Conservation (phyloP, 352 stramenopile species). For the Phytophthora capsici region DNA sequence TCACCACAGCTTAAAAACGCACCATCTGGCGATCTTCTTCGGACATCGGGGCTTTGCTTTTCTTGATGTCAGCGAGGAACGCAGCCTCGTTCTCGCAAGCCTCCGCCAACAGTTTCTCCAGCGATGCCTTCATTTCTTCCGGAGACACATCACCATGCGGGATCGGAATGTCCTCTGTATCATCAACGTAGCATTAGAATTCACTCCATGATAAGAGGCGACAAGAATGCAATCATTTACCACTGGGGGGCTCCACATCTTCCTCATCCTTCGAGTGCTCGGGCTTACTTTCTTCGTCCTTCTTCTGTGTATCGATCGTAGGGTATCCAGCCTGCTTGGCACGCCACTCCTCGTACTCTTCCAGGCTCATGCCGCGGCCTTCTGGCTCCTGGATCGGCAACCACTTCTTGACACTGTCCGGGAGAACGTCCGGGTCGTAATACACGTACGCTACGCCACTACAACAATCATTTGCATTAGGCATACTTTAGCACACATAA, state of each 20-base stretch:
- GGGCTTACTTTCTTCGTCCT: conserved; percentile 38
- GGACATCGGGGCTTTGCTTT: conserved; percentile 44
- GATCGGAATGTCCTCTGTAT: conserved; percentile 55
- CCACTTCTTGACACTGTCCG: conserved; percentile 73
- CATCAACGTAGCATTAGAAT: conserved; percentile 4
- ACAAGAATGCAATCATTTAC: conserved; percentile 3
- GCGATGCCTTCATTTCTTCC: conserved; percentile 70
- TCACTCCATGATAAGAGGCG: not conserved
- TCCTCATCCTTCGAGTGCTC: conserved; percentile 47
- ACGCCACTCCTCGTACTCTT: conserved; percentile 89
- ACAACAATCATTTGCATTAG: conserved; percentile 12
- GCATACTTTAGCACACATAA: not conserved
- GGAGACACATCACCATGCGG: conserved; percentile 60
- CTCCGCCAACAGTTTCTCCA: conserved; percentile 78
- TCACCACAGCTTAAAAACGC: conserved; percentile 6
- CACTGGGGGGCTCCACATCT: conserved; percentile 37
- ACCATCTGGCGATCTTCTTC: conserved; percentile 87
- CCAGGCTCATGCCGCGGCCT: conserved; percentile 85
- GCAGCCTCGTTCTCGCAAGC: conserved; percentile 82
- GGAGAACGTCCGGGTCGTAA: conserved; percentile 86
- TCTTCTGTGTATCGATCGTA: conserved; percentile 34
- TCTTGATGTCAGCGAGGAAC: conserved; percentile 83
- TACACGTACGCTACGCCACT: conserved; percentile 86
- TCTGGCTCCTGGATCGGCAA: conserved; percentile 83
- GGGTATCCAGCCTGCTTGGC: conserved; percentile 69